Conservation (phyloP, 176 grass and related monocot genomes). For the Leersia perrieri region DNA sequence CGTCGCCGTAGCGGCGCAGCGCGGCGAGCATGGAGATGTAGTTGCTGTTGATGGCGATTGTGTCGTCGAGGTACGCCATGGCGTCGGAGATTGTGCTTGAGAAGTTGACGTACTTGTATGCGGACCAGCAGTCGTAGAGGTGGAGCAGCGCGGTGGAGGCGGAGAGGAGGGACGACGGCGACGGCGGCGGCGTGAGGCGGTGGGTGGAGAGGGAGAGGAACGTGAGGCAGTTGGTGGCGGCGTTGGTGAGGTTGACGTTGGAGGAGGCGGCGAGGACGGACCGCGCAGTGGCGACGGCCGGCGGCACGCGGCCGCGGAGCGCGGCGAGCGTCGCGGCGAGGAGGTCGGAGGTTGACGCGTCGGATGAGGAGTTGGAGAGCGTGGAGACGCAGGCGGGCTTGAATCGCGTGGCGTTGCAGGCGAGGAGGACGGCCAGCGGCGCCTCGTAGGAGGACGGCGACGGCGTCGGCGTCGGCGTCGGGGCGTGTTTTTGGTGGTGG, state of each 20-base stretch:
- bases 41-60: conserved; percentile 58
- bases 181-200: conserved; percentile 56
- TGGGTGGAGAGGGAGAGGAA: conserved; percentile 53
- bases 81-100: conserved; percentile 64
- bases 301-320: conserved; percentile 45
- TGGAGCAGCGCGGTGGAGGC: conserved; percentile 72
- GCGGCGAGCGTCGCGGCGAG: conserved; percentile 39
- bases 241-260: conserved; percentile 67
- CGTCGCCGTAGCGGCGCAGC: conserved; percentile 63
- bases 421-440: conserved; percentile 49
- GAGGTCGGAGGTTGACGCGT: conserved; percentile 49
- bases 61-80: conserved; percentile 69
- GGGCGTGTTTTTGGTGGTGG: background rate
- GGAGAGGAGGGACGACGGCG: conserved; percentile 40
- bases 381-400: conserved; percentile 53
- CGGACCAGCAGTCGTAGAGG: conserved; percentile 98
- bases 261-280: conserved; percentile 55
- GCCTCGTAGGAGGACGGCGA: conserved; percentile 22
- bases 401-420: conserved; percentile 78
- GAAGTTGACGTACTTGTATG: conserved; percentile 83
- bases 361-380: conserved; percentile 41
- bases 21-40: conserved; percentile 81
- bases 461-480: background rate
- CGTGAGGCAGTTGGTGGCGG: conserved; percentile 88
- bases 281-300: conserved; percentile 56